phyloP scores from a whole-genome alignment of 768 basidiomycete genomes.

The Chlorophyllum brunneum region DNA sequence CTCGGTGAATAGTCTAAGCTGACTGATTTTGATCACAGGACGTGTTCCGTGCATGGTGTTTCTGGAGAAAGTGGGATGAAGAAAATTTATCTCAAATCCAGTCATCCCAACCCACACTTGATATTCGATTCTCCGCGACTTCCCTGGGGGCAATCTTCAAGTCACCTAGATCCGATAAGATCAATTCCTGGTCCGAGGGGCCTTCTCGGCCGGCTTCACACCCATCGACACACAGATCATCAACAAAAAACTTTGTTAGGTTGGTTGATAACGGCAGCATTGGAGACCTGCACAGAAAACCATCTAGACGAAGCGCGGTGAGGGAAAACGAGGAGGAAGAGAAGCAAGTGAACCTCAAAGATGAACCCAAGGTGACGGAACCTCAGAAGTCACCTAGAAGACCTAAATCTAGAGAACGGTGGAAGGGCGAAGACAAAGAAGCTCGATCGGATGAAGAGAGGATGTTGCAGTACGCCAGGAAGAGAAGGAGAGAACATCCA shows the following conservation, averaged over 20 bases:
- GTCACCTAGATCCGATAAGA: conserved; percentile 1
- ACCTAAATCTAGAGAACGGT: background rate
- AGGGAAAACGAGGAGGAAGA: no score
- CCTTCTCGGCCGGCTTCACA: background rate
- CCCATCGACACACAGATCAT: background rate
- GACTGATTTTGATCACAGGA: conserved; percentile 19
- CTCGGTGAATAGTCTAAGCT: background rate
- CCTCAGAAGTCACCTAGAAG: background rate
- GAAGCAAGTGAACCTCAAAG: no score
- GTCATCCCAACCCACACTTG: background rate
- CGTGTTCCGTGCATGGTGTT: conserved; percentile 30
- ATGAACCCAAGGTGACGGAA: background rate
- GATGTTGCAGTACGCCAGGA: background rate
- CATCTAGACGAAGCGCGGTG: background rate
- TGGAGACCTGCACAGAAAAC: background rate
- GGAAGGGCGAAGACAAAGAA: background rate
- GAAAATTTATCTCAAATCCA: background rate
- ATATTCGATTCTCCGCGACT: background rate
- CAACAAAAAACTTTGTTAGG: conserved; percentile 1
- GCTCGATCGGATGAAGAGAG: background rate
- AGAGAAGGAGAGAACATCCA: background rate
- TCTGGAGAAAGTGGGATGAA: conserved; percentile 19
- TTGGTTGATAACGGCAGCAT: background rate
- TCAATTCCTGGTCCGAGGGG: background rate
- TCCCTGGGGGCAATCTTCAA: conserved; percentile 1